Conservation (phyloP, 495 filamentous ascomycete species). For the Tuber aestivum region DNA sequence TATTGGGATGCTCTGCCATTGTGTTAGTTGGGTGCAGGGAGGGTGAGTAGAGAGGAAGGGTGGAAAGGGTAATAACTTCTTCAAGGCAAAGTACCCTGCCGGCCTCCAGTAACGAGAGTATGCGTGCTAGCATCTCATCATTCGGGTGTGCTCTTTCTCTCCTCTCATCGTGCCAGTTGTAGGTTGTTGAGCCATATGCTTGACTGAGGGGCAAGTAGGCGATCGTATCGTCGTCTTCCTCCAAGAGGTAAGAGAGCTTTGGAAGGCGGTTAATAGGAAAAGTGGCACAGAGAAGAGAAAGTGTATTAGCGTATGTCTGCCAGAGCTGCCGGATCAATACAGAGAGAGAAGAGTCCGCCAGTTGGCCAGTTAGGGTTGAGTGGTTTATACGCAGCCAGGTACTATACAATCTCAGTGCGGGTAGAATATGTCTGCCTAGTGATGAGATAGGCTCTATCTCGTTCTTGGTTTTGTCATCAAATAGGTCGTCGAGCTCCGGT, state of each 20-base stretch:
- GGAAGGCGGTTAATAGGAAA: constrained; percentile 57
- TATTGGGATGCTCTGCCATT: constrained; percentile 38
- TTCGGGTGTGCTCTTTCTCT: constrained; percentile 58
- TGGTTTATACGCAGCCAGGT: constrained; percentile 60
- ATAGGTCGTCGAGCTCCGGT: constrained; percentile 57
- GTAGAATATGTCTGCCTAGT: constrained; percentile 60
- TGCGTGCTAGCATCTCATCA: constrained; percentile 64
- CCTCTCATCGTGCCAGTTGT: constrained; percentile 42
- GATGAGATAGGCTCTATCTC: constrained; percentile 56
- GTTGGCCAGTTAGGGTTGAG: constrained; percentile 50
- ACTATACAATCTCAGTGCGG: constrained; percentile 66
- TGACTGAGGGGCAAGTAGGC: constrained; percentile 61
- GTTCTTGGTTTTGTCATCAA: constrained; percentile 48
- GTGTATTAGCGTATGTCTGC: constrained; percentile 62
- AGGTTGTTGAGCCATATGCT: constrained; percentile 46
- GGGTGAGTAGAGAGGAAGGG: neutral
- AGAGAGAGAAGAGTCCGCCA: constrained; percentile 53
- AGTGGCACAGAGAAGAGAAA: constrained; percentile 58
- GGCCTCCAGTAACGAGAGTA: constrained; percentile 62
- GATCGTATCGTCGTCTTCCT: constrained; percentile 69
- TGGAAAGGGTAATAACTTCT: constrained; percentile 45
- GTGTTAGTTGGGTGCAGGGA: neutral
- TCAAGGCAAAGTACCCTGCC: constrained; percentile 55
- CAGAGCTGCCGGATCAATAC: constrained; percentile 62
- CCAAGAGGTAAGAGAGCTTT: constrained; percentile 60